These are phyloP conservation scores for Aspergillus diversus DNA, from an alignment of 495 filamentous ascomycete genomes.

Conservation along the genomic window DNA sequence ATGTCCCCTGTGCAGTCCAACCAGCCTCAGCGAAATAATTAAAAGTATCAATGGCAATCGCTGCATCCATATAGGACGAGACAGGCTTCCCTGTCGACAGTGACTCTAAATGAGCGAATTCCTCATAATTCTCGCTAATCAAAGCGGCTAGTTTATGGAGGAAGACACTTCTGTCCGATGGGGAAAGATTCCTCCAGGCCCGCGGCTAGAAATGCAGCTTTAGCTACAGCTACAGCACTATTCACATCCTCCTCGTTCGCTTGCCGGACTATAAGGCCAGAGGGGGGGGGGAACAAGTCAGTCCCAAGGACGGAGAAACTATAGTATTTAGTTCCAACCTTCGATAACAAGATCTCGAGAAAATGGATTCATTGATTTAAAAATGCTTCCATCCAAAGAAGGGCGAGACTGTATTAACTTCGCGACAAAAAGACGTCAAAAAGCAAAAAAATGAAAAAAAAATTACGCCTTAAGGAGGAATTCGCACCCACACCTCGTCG, in stretches of 20 bases:
- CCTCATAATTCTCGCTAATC: constrained; percentile 45
- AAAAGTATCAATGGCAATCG: constrained; percentile 27
- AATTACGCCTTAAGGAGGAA: too few species aligned
- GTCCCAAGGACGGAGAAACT: too few species aligned
- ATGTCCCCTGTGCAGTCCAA: constrained; percentile 47
- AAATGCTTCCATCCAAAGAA: constrained; percentile 48
- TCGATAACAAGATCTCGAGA: constrained; percentile 47
- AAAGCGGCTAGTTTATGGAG: constrained; percentile 57
- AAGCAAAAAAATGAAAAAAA: too few species aligned
- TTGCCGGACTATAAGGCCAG: constrained; percentile 40
- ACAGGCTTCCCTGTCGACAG: constrained; percentile 36
- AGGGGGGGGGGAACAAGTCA: background rate
- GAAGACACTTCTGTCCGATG: constrained; percentile 43
- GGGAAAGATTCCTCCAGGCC: constrained; percentile 56
- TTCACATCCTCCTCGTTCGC: constrained; percentile 58
- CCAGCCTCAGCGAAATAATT: constrained; percentile 34
- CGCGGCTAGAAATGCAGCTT: constrained; percentile 60
- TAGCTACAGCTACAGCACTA: constrained; percentile 60
- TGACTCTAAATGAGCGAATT: constrained; percentile 54
- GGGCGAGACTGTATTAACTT: constrained; percentile 40
- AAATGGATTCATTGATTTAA: constrained; percentile 49
- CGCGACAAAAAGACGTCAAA: too few species aligned
- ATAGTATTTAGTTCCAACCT: constrained; percentile 25
- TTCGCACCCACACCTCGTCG: constrained; percentile 39
- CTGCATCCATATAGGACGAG: constrained; percentile 29